Base-by-base conservation (phyloP, 805 yeast species). In the Alloascoidea hylecoeti region DNA sequence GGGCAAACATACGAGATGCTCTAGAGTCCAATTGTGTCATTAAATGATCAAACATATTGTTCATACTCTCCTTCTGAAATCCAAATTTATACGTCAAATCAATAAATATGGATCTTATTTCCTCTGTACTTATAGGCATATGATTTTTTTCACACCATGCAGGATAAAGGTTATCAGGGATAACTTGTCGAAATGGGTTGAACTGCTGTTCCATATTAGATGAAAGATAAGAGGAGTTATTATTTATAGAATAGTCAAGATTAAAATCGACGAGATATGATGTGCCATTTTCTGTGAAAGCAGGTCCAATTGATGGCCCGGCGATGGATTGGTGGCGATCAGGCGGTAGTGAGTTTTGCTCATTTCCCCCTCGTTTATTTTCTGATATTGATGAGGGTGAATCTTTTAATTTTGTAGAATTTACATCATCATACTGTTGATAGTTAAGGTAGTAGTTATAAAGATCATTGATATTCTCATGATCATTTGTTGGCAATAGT, bases 91-190 rank as follows among this genome's bases (percentile, higher is more conserved):
- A 60, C 4, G 68, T 62, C 35, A 80, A 55, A 35, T 67, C 69
- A 14, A 63, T 56, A 42, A 78, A 72, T 1, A 76, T 66, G 1
- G 63, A 57, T 42, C 75, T 77, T 36, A 82, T 78, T 18, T 71
- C 73, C 17, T 38, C 46, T n/a, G 46, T 41, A 9, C 45, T 34
- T 15, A 55, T 35, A 2, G 56, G 56, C 3, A 75, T 78, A 44
- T 70, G 55, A 5, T 51, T 81, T 56, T 81, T 94, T 33, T 94
- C 92, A 17, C 89, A 78, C 95, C 95, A 85, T 36, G 95, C 95
- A 28, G 96, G 95, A 54, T 81, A 85, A 34, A 94, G 94, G 50
- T 82, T 77, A 3, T 23, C 23, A 6, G 34, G 34, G 50, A 50
- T 49, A 35, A 48, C 52, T 1, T 45, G 37, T n/a, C 51, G 50